Conservation (phyloP, 345 rosid genomes). For the Salix arbutifolia region DNA sequence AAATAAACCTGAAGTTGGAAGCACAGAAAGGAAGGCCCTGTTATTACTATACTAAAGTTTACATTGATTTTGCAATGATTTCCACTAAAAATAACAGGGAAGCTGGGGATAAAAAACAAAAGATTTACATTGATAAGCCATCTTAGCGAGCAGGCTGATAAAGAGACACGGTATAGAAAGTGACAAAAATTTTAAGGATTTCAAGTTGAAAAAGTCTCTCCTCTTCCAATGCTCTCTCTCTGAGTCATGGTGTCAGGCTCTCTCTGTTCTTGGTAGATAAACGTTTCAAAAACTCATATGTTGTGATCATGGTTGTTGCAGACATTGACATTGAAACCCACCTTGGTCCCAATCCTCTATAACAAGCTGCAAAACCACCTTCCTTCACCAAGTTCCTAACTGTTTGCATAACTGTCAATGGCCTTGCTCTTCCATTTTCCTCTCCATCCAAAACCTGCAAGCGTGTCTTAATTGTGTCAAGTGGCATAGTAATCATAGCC, state of each 20-base stretch:
- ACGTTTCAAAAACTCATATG: conserved; percentile 77
- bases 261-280: conserved; percentile 58
- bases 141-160: conserved; percentile 7
- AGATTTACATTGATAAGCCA: conserved; percentile 19
- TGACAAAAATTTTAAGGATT: neutral
- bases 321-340: conserved; percentile 95
- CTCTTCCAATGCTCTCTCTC: neutral
- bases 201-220: neutral
- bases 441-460: conserved; percentile 76
- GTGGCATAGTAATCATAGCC: conserved; percentile 73
- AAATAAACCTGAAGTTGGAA: neutral
- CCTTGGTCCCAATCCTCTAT: conserved; percentile 85
- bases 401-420: conserved; percentile 55
- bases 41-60: conserved; percentile 17
- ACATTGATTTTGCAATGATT: conserved; percentile 20
- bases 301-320: conserved; percentile 83
- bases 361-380: conserved; percentile 77
- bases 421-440: conserved; percentile 56
- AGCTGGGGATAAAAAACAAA: neutral
- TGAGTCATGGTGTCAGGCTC: conserved; percentile 12
- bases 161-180: neutral
- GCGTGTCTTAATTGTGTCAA: conserved; percentile 82
- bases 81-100: neutral
- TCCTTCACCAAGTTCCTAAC: conserved; percentile 58
- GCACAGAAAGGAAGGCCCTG: neutral